Evolutionary conservation across 306 rosid species (phyloP), one percentile per base, ranked within the genome.

Genomic region (Senna siamea): DNA sequence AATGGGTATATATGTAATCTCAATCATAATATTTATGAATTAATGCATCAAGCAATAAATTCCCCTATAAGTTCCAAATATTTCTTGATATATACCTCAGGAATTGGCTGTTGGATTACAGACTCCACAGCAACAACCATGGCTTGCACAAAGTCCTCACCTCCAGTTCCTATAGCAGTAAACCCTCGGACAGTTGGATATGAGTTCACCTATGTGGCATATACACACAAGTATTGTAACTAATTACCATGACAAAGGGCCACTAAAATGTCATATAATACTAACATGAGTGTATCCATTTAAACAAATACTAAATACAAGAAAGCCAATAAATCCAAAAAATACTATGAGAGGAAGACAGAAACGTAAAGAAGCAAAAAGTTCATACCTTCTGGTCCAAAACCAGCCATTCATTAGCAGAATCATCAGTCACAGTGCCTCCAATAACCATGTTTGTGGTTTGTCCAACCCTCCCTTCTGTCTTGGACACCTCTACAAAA

Each of bases 371-470:
- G 40, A 68, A 14, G 51, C 57, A 51, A 28, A 30, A 13, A 64
- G 43, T 23, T 41, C 5, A 46, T 72, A 94, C 99, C 98, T 95
- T 95, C 79, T 90, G 90, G 83, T 95, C 99, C 89, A 95, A 85
- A 75, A 81, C 74, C 30, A 90, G 86, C 99, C 99, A 95, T 83
- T 92, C 99, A 66, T 85, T 83, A 17, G 98, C 75, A 59, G 96
- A 87, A 77, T 95, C 97, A 78, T 88, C 97, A 0, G 99, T 70
- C 43, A 95, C 99, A 2, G 99, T 95, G 47, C 99, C 99, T 53
- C 99, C 98, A 76, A 95, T 80, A 23, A 95, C 96, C 89, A 95
- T 93, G 69, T 95, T 95, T 19, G 99, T 95, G 30, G 99, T 95
- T 66, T 92, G 96, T 15, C 99, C 98, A 72, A 92, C 92, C 79